Percentiles rank a stretch among this genome's conserved stretches.
Conservation (phyloP, 352 stramenopile species). For the Globisporangium spinosum region DNA sequence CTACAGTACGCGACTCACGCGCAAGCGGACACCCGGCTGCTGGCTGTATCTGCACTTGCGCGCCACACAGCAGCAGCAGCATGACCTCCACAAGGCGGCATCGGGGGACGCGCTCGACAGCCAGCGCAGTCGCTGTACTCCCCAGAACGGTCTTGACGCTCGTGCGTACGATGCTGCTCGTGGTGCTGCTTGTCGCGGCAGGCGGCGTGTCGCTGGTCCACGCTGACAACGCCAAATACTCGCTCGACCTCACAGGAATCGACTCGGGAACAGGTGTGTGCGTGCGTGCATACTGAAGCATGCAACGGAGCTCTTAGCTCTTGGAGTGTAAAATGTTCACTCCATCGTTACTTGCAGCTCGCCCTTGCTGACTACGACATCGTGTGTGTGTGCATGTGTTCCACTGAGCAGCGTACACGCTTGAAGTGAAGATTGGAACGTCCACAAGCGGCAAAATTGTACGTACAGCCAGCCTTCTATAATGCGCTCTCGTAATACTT, state of each 20-base stretch:
- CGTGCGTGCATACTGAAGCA: not conserved
- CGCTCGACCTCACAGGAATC: constrained; percentile 33
- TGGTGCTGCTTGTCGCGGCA: constrained; percentile 2
- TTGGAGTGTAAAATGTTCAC: not conserved
- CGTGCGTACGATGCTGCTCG: not conserved
- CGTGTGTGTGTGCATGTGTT: not conserved
- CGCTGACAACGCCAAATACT: constrained; percentile 31
- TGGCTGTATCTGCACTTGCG: constrained; percentile 7
- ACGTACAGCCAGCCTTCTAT: constrained; percentile 1
- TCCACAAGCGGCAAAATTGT: constrained; percentile 16
- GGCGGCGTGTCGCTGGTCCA: not conserved
- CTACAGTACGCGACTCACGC: not conserved
- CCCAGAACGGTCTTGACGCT: not conserved
- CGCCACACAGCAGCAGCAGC: not conserved
- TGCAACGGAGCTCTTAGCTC: not conserved
- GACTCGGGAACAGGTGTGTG: constrained; percentile 28
- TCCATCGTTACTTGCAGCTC: not conserved
- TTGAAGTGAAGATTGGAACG: constrained; percentile 29
- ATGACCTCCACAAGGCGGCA: not conserved
- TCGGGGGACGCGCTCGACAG: not conserved
- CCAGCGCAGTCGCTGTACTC: not conserved
- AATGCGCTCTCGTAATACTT: not conserved
- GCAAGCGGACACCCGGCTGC: not conserved
- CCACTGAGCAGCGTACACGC: constrained; percentile 28
- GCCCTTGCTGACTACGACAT: not conserved